These are phyloP conservation scores for Fusarium sp. DNA, from an alignment of 2,329 filamentous ascomycete genomes.

Conservation along the genomic window DNA sequence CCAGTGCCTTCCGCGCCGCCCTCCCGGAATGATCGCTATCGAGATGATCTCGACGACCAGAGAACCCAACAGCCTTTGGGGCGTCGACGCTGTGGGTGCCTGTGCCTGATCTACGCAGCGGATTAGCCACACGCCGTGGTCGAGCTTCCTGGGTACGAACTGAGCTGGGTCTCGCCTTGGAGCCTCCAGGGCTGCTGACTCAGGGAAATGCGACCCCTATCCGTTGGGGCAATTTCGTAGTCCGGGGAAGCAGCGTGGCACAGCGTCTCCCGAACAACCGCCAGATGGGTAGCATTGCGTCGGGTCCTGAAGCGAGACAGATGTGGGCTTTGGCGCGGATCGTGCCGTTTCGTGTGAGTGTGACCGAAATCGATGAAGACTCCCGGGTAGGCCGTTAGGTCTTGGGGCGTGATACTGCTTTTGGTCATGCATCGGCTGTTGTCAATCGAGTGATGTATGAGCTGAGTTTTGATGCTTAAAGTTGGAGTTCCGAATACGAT, in stretches of 20 bases:
- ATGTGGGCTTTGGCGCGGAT: slow-evolving; percentile 1
- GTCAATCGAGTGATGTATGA: background rate
- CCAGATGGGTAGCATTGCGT: slow-evolving; percentile 11
- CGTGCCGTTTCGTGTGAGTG: background rate
- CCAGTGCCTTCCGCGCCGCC: slow-evolving; percentile 28
- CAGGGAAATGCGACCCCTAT: slow-evolving; percentile 15
- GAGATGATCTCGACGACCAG: slow-evolving; percentile 31
- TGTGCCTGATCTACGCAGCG: slow-evolving; percentile 22
- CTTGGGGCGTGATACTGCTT: background rate
- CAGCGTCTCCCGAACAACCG: slow-evolving; percentile 32
- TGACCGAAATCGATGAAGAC: background rate
- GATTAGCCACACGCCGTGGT: slow-evolving; percentile 32
- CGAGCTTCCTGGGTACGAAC: background rate
- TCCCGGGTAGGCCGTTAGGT: background rate
- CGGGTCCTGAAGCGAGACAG: slow-evolving; percentile 18
- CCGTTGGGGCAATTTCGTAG: slow-evolving; percentile 19
- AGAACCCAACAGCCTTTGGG: slow-evolving; percentile 20
- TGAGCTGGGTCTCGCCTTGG: slow-evolving; percentile 9
- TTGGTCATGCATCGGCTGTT: background rate
- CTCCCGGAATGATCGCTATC: slow-evolving; percentile 37
- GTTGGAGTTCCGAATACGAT: background rate
- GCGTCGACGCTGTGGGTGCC: background rate
- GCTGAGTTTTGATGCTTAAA: background rate
- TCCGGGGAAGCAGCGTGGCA: slow-evolving; percentile 38
- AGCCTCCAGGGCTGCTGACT: slow-evolving; percentile 28